Evolutionary conservation across 2,329 filamentous ascomycete species (phyloP), one percentile per base, ranked within the genome.

Genomic region (Alternaria postmessia): DNA sequence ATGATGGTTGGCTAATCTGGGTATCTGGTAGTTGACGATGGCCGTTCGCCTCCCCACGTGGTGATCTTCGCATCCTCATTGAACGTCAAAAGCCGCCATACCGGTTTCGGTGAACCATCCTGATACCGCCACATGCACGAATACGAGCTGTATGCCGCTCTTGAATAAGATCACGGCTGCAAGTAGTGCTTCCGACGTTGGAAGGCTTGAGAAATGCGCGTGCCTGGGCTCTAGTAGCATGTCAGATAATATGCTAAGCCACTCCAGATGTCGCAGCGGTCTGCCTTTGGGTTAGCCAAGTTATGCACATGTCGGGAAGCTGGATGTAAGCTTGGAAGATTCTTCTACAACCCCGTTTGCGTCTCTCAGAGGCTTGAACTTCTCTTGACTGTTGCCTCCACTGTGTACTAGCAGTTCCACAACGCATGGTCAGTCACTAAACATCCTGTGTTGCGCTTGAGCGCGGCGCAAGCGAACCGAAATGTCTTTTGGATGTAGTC

Each of bases 401-500:
- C 61, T 52, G 34, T 43, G 28, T 54, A 14, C 53, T 49, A 61
- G 43, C 51, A 36, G 48, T 47, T 14, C 39, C 38, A 55, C 26
- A 48, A 61, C 69, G 67, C 64, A 76, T 76, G 73, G 67, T 62
- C 61, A 63, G 53, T 57, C 49, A 28, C 51, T 51, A 22, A 43
- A 43, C 51, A 14, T 51, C 51, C 54, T 61, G 44, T 57, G 57
- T 65, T 64, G 70, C 73, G 73, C 74, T 66, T 57, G 42, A 70
- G 72, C 72, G 73, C 72, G 68, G 66, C 67, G 62, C 61, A 57
- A 59, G 63, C 57, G 42, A 53, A 42, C 24, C 36, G 46, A 49
- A 16, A 76, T 75, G 73, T 72, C 72, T 34, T 74, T 75, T 60
- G 74, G 74, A 30, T 68, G 73, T 51, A 72, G 70, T 53, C 73